phyloP scores from a whole-genome alignment of 192 early-diverging fungal genomes.

The Pilobolus umbonatus region DNA sequence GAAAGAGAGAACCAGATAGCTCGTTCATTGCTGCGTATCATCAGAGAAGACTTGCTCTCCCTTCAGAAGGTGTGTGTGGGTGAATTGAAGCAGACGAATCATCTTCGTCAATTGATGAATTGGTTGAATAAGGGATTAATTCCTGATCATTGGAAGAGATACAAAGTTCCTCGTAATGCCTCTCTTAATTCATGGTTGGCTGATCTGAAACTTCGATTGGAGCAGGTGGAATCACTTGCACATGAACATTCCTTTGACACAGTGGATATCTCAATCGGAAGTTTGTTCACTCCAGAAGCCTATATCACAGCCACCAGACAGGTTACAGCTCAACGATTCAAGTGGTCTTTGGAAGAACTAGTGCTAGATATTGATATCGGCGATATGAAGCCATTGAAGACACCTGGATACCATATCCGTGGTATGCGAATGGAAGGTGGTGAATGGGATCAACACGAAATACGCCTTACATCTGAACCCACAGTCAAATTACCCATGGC shows the following conservation, averaged over 20 bases:
- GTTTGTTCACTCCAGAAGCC: conserved; percentile 84
- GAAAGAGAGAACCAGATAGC: conserved; percentile 72
- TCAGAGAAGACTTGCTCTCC: conserved; percentile 64
- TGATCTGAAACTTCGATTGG: conserved; percentile 68
- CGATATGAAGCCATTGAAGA: conserved; percentile 19
- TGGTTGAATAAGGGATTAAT: conserved; percentile 67
- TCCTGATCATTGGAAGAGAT: conserved; percentile 65
- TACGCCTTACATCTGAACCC: conserved; percentile 29
- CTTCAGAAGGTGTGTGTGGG: conserved; percentile 68
- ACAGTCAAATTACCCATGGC: conserved; percentile 28
- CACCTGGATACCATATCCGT: conserved; percentile 15
- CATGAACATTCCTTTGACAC: conserved; percentile 31
- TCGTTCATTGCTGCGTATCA: conserved; percentile 47
- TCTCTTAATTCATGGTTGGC: conserved; percentile 66
- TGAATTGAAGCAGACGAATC: conserved; percentile 83
- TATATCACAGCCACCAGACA: conserved; percentile 91
- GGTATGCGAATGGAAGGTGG: conserved; percentile 52
- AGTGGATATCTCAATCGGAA: conserved; percentile 75
- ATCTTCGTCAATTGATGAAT: conserved; percentile 64
- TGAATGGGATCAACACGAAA: conserved; percentile 27
- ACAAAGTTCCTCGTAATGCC: conserved; percentile 56
- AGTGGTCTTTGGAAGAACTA: conserved; percentile 83
- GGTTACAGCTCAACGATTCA: conserved; percentile 63
- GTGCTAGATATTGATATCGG: conserved; percentile 45
- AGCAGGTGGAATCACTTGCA: conserved; percentile 53